Evolutionary conservation across 1,139 yeast species (phyloP), one percentile per base, ranked within the genome.

Genomic region (Magnusiomyces magnusii): DNA sequence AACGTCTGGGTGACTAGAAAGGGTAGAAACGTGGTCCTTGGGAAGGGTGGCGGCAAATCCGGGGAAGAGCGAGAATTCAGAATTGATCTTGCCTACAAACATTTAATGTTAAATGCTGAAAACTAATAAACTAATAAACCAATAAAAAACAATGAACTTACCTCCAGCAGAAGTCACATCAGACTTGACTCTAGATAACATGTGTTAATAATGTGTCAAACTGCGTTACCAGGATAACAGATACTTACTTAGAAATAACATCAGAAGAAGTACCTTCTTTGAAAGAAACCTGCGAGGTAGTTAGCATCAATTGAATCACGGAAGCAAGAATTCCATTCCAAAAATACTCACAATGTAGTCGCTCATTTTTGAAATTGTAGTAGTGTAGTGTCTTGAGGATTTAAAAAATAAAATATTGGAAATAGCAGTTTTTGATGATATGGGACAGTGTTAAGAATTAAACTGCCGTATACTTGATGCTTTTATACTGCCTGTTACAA

Each of bases 11-110:
- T 67, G 67, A 36, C 64, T 25, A 51, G 65, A 61, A 34, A 71
- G 54, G 27, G 65, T 58, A 23, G 62, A 42, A 24, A 69, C 71
- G 49, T 66, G 67, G 61, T 63, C 68, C 28, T 66, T 65, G 31
- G 75, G 75, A 34, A 71, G 63, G 19, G 62, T 60, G 59, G 71
- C 74, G 51, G 67, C 59, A 41, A 69, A 68, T n/a, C 72, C 72
- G 56, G 65, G 68, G 62, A 69, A 65, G 50, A 69, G 61, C 9
- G 67, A 62, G 65, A 67, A 69, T 58, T 69, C 68, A 51, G 68
- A 69, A 52, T 57, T 57, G 52, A 69, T 62, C 41, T 44, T 57
- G 56, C 69, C 69, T 49, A 27, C 3, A 39, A 5, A 39, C n/a
- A n/a, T n/a, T 10, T 39, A 39, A 3, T 15, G 17, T 39, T 39